These are phyloP conservation scores for Brassica juncea DNA, from an alignment of 345 rosid species.

Conservation along the genomic window DNA sequence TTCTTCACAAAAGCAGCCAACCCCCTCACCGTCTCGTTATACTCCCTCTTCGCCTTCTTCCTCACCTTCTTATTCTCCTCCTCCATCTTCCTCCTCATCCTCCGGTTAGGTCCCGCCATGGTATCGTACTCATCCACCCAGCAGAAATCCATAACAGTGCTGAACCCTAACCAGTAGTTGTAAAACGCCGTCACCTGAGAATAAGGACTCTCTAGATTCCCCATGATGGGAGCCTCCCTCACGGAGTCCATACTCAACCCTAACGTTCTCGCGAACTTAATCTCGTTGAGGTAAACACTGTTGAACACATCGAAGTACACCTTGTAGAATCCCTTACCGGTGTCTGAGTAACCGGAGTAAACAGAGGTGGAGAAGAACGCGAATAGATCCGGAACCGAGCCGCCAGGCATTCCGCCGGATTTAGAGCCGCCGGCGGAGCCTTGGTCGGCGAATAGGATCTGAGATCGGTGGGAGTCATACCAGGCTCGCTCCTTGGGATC, in stretches of 20 bases:
- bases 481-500: conserved; percentile 91
- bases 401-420: conserved; percentile 47
- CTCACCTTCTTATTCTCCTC: conserved; percentile 91
- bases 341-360: conserved; percentile 65
- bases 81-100: conserved; percentile 84
- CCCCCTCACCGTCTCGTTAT: conserved; percentile 76
- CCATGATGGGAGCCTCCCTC: conserved; percentile 84
- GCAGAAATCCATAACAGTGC: conserved; percentile 82
- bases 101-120: conserved; percentile 68
- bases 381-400: conserved; percentile 64
- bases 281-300: conserved; percentile 61
- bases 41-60: conserved; percentile 81
- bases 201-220: conserved; percentile 75
- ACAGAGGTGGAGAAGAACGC: conserved; percentile 76
- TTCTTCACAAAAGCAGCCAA: conserved; percentile 86
- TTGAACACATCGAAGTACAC: conserved; percentile 74
- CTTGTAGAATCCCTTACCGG: conserved; percentile 80
- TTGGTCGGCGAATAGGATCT: conserved; percentile 80
- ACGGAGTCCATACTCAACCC: conserved; percentile 60
- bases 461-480: conserved; percentile 96
- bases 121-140: conserved; percentile 85
- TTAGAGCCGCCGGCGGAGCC: conserved; percentile 41
- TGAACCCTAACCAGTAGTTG: conserved; percentile 78
- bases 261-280: conserved; percentile 58
- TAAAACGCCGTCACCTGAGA: conserved; percentile 84